Percentiles rank a stretch among this genome's conserved stretches.
phyloP scores from a whole-genome alignment of 257 asterid species.

The Solanum lycopersicoides region DNA sequence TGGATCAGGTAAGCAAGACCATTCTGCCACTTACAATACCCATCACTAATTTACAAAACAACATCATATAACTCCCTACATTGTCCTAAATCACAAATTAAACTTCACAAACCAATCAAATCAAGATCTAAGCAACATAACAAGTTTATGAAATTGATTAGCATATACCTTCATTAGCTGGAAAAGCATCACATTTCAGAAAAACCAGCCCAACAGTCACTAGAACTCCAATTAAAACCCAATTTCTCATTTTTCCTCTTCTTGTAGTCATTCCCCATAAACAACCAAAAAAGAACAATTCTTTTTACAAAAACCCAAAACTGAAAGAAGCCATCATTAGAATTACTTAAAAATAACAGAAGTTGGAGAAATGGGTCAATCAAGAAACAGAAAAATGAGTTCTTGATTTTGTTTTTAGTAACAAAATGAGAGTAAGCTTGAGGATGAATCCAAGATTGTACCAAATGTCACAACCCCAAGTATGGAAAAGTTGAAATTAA shows the following conservation, averaged over 20 bases:
- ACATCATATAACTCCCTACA: constrained; percentile 8
- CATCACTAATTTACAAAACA: background rate
- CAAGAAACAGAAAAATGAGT: constrained; percentile 4
- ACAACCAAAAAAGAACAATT: constrained; percentile 6
- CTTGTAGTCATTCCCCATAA: background rate
- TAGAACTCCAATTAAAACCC: constrained; percentile 23
- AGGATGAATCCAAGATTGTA: background rate
- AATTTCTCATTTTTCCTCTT: constrained; percentile 27
- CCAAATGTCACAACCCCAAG: constrained; percentile 31
- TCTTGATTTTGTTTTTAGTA: background rate
- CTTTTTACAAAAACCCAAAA: background rate
- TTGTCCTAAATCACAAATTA: background rate
- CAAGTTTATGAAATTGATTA: background rate
- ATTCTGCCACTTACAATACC: background rate
- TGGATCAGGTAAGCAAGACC: background rate
- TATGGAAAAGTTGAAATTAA: constrained; percentile 19
- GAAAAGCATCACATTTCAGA: constrained; percentile 37
- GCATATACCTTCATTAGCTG: constrained; percentile 52
- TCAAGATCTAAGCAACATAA: constrained; percentile 32
- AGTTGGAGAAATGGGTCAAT: background rate
- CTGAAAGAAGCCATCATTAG: constrained; percentile 1
- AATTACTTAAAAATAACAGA: background rate
- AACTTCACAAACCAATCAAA: background rate
- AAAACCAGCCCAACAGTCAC: constrained; percentile 35
- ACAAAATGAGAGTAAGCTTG: background rate